Base-by-base conservation (phyloP, 306 rosid species). In the Urtica urens region DNA sequence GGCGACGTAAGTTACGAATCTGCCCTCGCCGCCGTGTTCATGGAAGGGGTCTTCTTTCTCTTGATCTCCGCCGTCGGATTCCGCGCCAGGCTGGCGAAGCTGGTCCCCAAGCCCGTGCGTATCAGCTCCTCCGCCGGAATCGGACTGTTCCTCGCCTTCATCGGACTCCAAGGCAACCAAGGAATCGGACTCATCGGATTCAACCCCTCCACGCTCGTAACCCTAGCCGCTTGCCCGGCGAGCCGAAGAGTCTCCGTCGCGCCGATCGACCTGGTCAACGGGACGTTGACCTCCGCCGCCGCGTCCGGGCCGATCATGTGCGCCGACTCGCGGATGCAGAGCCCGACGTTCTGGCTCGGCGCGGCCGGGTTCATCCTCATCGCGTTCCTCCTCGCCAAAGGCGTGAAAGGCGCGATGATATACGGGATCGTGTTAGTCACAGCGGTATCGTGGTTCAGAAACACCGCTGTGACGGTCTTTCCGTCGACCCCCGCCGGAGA, bases 81-180 rank as follows among this genome's bases (percentile, higher is more conserved):
- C 2, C 87, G 99, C 0, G 81, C 96, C 1, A 78, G 69, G 7
- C 87, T 92, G 6, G 99, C 99, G 0, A 85, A 82, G 29, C 70
- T 92, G 1, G 70, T 92, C 1, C 99, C 99, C 0, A 82, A 79
- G 59, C 94, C 99, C n/a, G 93, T 92, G 3, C 59, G 96, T 15
- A 79, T 92, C 58, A 85, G 96, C 74, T 85, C 99, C 51, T 85
- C 96, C 0, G 99, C 99, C 0, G 96, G 99, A 49, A 92, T 92
- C 19, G 99, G 99, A 6, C 93, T 92, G 38, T 92, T 92, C 50
- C 46, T 92, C 0, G 96, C 99, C 2, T 85, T 85, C 68, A 92
- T 92, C 52, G 99, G 96, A 31, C 72, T 92, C 14, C 96, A 92
- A 7, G 69, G 57, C 69, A 85, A 78, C 38, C 79, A 92, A 57